Base-by-base conservation (phyloP, 192 early-diverging fungal species). In the Podila clonocystis region DNA sequence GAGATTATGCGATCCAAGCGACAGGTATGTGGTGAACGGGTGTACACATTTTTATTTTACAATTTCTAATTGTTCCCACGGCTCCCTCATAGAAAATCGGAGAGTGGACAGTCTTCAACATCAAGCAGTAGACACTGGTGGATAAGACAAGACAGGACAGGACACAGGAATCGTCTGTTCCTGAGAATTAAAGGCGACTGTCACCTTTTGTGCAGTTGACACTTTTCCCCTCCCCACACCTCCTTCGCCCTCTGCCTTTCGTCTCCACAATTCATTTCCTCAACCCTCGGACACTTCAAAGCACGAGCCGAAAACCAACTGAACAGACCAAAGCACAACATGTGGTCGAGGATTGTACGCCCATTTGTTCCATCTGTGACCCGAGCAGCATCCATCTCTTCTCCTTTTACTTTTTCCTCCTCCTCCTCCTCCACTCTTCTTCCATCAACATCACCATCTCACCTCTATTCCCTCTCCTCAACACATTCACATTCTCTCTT, bases 1-100 rank as follows among this genome's bases (percentile, higher is more conserved):
- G 77, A 80, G 26, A 45, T 80, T 19, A 59, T 80, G 50, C 66
- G 67, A 30, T 69, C 77, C 48, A 73, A 72, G 62, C 26, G 67
- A 22, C 59, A 73, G 50, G 77, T 80, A 70, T 57, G 70, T 5
- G 2, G 20, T 12, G 48, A 45, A 11, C 5, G 9, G 15, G 17
- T 17, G 28, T 17, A 7, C 19, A 34, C 7, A n/a, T 17, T 28
- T 36, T 33, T 29, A 45, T 58, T 34, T 13, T n/a, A 15, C 28
- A 58, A n/a, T 63, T 49, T 45, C 20, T 9, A 17, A 67, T 58
- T 50, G n/a, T 67, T 67, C 65, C 50, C 65, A 67, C 65, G 65
- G 50, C 50, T 65, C 28, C 26, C 5, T 31, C 9, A 20, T 60
- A 79, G 76, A 72, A 63, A 72, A 72, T 68, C 7, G 76, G 76